Conservation (phyloP, 345 rosid genomes). For the Gossypium sturtianum region DNA sequence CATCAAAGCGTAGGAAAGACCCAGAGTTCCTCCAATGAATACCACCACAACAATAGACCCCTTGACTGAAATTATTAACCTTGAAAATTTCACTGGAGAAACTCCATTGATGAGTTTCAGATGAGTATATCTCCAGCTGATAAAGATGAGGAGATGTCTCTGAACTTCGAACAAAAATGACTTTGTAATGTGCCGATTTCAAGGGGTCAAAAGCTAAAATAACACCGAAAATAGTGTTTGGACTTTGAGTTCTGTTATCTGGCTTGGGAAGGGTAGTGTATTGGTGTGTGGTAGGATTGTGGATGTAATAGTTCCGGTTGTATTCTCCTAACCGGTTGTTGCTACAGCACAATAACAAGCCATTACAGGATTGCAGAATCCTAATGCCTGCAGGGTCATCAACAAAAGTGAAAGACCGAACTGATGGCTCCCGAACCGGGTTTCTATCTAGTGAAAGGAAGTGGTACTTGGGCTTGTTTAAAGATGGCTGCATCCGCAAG, state of each 20-base stretch:
- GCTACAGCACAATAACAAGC: slow-evolving; percentile 40
- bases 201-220: slow-evolving; percentile 42
- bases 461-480: background rate
- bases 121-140: slow-evolving; percentile 28
- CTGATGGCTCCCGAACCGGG: slow-evolving; percentile 6
- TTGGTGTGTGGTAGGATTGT: slow-evolving; percentile 38
- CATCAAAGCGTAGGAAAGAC: slow-evolving; percentile 21
- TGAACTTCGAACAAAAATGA: slow-evolving; percentile 22
- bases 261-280: slow-evolving; percentile 25
- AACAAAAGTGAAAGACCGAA: slow-evolving; percentile 18
- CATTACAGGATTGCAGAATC: slow-evolving; percentile 45
- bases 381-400: slow-evolving; percentile 23
- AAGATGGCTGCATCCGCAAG: slow-evolving; percentile 1
- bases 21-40: slow-evolving; percentile 31
- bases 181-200: slow-evolving; percentile 32
- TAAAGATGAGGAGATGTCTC: background rate
- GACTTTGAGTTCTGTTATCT: background rate
- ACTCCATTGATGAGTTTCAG: slow-evolving; percentile 33
- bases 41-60: slow-evolving; percentile 26
- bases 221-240: slow-evolving; percentile 9
- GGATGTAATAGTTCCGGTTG: slow-evolving; percentile 23
- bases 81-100: slow-evolving; percentile 7
- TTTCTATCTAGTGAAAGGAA: slow-evolving; percentile 16
- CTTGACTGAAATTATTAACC: background rate
- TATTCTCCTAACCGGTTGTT: background rate